Conservation (phyloP, 768 basidiomycete genomes). For the Suillus placidus region DNA sequence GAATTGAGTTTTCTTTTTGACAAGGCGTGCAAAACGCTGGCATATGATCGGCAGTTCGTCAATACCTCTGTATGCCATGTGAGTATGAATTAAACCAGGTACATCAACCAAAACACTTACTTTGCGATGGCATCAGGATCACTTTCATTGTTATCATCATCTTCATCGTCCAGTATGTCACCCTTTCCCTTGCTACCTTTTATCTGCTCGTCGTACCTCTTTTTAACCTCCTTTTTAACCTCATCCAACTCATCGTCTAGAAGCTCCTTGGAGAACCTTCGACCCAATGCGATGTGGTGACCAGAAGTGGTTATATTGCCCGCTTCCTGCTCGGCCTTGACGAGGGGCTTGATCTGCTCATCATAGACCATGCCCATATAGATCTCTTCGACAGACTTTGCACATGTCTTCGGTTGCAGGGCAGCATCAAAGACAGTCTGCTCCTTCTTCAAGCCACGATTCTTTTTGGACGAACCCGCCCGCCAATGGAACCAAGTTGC, state of each 20-base stretch:
- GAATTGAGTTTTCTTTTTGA: neutral
- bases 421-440: slow-evolving; percentile 4
- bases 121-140: slow-evolving; percentile 4
- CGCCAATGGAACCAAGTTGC: slow-evolving; percentile 9
- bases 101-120: neutral
- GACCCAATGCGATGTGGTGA: neutral
- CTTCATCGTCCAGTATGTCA: neutral
- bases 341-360: slow-evolving; percentile 8
- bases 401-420: neutral
- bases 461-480: neutral
- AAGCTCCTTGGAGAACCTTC: slow-evolving; percentile 5
- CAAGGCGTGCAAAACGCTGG: neutral
- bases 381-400: neutral
- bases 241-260: slow-evolving; percentile 4
- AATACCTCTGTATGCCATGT: slow-evolving; percentile 5
- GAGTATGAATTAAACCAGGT: neutral
- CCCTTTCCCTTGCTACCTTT: neutral
- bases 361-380: slow-evolving; percentile 1
- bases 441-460: neutral
- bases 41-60: slow-evolving; percentile 4
- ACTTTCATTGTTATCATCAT: neutral
- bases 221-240: neutral
- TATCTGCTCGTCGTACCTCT: slow-evolving; percentile 9
- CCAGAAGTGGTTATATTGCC: slow-evolving; percentile 2
- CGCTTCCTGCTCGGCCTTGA: slow-evolving; percentile 3